phyloP scores from a whole-genome alignment of 2,329 filamentous ascomycete genomes.

The Hypomyces rosellus region DNA sequence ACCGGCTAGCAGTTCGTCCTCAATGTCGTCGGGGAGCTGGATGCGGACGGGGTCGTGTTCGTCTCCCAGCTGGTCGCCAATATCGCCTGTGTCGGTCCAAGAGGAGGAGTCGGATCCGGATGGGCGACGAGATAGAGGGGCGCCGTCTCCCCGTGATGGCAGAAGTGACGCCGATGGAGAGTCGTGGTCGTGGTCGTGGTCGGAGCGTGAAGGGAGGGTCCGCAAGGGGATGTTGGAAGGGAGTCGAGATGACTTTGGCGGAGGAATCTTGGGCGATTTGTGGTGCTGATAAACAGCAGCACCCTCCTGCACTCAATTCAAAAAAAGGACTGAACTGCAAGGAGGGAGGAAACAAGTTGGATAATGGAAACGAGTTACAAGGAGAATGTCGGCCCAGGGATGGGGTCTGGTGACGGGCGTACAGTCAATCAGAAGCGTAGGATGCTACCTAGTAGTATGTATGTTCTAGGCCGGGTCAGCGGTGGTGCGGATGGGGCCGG shows the following conservation, averaged over 20 bases:
- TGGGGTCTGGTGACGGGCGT: slow-evolving; percentile 11
- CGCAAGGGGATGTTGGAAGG: slow-evolving; percentile 84
- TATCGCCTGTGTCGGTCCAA: slow-evolving; percentile 92
- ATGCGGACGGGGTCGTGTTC: slow-evolving; percentile 74
- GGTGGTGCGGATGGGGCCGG: slow-evolving; percentile 1
- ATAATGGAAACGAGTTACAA: too few species aligned
- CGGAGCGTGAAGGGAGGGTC: slow-evolving; percentile 49
- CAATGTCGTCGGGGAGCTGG: slow-evolving; percentile 59
- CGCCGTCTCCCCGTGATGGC: slow-evolving; percentile 26
- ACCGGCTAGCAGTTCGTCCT: slow-evolving; percentile 53
- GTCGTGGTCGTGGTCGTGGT: slow-evolving; percentile 34
- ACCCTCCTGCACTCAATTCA: slow-evolving; percentile 48
- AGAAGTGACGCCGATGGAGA: slow-evolving; percentile 32
- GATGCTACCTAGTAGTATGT: too few species aligned
- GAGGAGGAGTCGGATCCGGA: slow-evolving; percentile 64
- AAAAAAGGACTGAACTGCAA: slow-evolving; percentile 20
- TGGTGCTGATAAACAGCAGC: slow-evolving; percentile 73
- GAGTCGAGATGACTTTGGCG: slow-evolving; percentile 59
- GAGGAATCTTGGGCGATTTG: slow-evolving; percentile 78
- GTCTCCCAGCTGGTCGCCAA: slow-evolving; percentile 83
- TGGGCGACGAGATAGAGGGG: slow-evolving; percentile 40
- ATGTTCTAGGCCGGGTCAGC: slow-evolving; percentile 4
- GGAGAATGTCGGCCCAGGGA: slow-evolving; percentile 18
- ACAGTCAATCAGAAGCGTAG: slow-evolving; percentile 8
- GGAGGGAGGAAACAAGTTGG: slow-evolving; percentile 20